These are phyloP conservation scores for Starmerella vaccinii DNA, from an alignment of 805 yeast genomes.

Conservation along the genomic window DNA sequence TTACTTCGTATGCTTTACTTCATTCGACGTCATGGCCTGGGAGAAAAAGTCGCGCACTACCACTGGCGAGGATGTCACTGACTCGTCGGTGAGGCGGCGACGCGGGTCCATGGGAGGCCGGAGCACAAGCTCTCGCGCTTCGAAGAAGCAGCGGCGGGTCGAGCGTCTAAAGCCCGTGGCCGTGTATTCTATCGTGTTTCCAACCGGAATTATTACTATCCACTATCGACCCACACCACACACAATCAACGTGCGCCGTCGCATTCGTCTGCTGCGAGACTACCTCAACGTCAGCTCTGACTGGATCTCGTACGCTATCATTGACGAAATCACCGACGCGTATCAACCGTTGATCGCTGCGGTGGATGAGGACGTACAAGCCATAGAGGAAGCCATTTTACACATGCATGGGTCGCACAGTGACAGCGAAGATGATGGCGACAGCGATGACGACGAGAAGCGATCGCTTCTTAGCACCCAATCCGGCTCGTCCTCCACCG, in stretches of 20 bases:
- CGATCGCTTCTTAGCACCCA: slow-evolving; percentile 26
- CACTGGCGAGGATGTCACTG: neutral
- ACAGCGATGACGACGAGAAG: slow-evolving; percentile 29
- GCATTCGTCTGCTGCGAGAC: slow-evolving; percentile 79
- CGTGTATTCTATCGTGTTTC: slow-evolving; percentile 85
- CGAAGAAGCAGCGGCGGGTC: slow-evolving; percentile 27
- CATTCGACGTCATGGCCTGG: slow-evolving; percentile 48
- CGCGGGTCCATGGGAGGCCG: slow-evolving; percentile 17
- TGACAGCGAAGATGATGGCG: slow-evolving; percentile 34
- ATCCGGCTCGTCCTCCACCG: slow-evolving; percentile 30
- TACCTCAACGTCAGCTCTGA: slow-evolving; percentile 84
- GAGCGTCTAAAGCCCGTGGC: slow-evolving; percentile 74
- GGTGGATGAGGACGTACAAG: slow-evolving; percentile 86
- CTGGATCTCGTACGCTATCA: slow-evolving; percentile 94
- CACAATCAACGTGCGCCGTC: slow-evolving; percentile 86
- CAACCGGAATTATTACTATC: slow-evolving; percentile 82
- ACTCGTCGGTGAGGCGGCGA: slow-evolving; percentile 1
- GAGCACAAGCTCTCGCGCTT: slow-evolving; percentile 14
- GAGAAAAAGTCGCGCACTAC: slow-evolving; percentile 4
- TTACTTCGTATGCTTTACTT: slow-evolving; percentile 74
- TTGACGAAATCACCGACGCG: slow-evolving; percentile 95
- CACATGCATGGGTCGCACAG: slow-evolving; percentile 67
- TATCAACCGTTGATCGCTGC: slow-evolving; percentile 94
- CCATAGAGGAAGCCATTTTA: slow-evolving; percentile 86
- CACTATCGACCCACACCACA: slow-evolving; percentile 94